A percentile compares a stretch with the other conserved stretches of the same genome.
Conservation (phyloP, 2,329 filamentous ascomycete genomes). For the Mycosphaerella sp. region DNA sequence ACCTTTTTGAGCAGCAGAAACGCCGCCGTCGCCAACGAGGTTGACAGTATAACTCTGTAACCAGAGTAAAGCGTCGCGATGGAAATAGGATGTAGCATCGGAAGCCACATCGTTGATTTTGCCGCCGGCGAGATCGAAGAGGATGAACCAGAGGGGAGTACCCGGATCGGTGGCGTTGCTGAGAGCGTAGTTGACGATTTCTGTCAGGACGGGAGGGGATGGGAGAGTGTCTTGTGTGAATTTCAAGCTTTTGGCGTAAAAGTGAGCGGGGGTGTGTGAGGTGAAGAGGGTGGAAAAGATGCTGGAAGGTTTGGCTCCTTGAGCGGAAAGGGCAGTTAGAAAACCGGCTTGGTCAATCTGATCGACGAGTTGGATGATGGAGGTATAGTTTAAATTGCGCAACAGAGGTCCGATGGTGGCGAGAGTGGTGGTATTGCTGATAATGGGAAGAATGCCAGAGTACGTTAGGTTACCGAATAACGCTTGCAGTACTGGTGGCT, state of each 20-base stretch:
- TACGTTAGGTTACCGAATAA: constrained; percentile 10
- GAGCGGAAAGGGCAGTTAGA: not conserved
- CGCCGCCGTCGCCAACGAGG: constrained; percentile 2
- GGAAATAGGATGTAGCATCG: constrained; percentile 14
- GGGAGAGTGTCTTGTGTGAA: constrained; percentile 8
- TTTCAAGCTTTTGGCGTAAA: constrained; percentile 17
- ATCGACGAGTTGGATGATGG: constrained; percentile 10
- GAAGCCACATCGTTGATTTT: constrained; percentile 13
- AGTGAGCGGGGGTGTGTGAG: constrained; percentile 15
- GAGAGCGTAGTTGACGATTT: constrained; percentile 15
- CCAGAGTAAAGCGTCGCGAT: constrained; percentile 17
- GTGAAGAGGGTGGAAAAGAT: constrained; percentile 11
- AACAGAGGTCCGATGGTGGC: constrained; percentile 9
- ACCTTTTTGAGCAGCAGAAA: constrained; percentile 1
- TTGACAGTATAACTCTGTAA: constrained; percentile 16
- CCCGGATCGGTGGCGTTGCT: constrained; percentile 9
- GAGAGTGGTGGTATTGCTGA: constrained; percentile 12
- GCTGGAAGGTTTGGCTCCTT: constrained; percentile 5
- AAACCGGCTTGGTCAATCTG: constrained; percentile 7
- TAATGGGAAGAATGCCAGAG: constrained; percentile 9
- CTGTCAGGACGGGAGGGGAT: not conserved
- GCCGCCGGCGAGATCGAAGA: constrained; percentile 16
- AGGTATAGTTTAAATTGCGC: constrained; percentile 13
- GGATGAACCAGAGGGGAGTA: constrained; percentile 15
- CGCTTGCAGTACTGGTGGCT: constrained; percentile 4